Evolutionary conservation across 2,329 filamentous ascomycete genomes (phyloP).

Genomic region (Sarocladium kiliense): DNA sequence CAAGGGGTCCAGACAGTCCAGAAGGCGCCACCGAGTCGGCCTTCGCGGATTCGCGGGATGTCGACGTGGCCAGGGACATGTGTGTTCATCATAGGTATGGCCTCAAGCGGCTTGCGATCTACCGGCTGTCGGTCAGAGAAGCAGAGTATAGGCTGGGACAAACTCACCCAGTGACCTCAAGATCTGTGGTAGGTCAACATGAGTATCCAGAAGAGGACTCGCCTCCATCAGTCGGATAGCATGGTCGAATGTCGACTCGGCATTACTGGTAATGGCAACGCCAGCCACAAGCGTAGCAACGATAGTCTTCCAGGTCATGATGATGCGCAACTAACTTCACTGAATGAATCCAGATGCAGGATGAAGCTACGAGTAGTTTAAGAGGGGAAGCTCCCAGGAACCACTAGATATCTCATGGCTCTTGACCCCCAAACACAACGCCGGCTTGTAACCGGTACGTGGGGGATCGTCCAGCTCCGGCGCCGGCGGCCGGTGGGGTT

Average conservation of each 20-base stretch:
- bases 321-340: no score
- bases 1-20: conserved; percentile 86
- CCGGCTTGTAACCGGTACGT: neutral
- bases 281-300: neutral
- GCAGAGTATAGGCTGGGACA: neutral
- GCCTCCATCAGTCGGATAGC: conserved; percentile 1
- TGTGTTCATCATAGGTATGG: conserved; percentile 6
- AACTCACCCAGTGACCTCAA: neutral
- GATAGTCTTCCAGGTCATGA: neutral
- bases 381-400: neutral
- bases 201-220: conserved; percentile 2
- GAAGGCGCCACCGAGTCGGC: conserved; percentile 78
- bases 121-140: neutral
- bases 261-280: neutral
- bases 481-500: neutral
- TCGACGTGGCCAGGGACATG: conserved; percentile 66
- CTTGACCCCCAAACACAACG: neutral
- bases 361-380: neutral
- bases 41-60: conserved; percentile 65
- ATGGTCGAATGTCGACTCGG: conserved; percentile 4
- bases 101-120: conserved; percentile 3
- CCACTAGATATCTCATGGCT: neutral
- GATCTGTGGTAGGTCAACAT: conserved; percentile 3
- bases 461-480: neutral
- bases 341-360: neutral